phyloP scores from a whole-genome alignment of 1,284 basidiomycete species.

The Phlebopus sp. region DNA sequence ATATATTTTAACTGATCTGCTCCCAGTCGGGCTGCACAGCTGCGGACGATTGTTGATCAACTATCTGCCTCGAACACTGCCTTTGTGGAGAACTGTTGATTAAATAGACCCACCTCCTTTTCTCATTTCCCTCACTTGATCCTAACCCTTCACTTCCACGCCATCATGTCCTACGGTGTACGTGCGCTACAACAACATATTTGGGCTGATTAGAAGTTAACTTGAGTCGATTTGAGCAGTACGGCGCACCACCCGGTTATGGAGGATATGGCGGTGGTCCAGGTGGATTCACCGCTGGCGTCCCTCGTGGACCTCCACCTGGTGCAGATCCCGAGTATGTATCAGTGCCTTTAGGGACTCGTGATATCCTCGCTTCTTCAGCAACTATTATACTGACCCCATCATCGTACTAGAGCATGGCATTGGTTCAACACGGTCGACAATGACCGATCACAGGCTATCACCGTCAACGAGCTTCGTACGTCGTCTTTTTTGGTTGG shows the following conservation, averaged over 20 bases:
- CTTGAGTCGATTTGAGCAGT: slow-evolving; percentile 9
- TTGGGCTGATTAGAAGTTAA: not conserved
- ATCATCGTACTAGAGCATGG: slow-evolving; percentile 53
- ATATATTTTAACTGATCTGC: slow-evolving; percentile 14
- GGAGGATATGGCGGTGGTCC: slow-evolving; percentile 24
- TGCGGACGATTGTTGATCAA: too few species aligned
- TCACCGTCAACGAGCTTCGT: slow-evolving; percentile 67
- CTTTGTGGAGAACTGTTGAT: too few species aligned
- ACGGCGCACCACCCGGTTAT: slow-evolving; percentile 27
- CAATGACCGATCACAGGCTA: slow-evolving; percentile 62
- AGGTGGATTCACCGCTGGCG: slow-evolving; percentile 42
- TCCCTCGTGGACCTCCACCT: slow-evolving; percentile 47
- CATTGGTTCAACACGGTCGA: slow-evolving; percentile 73
- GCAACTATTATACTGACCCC: too few species aligned
- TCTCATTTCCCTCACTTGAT: not conserved
- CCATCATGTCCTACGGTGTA: slow-evolving; percentile 5
- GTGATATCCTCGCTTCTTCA: too few species aligned
- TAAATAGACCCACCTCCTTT: not conserved
- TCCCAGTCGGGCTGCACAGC: too few species aligned
- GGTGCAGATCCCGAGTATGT: slow-evolving; percentile 71
- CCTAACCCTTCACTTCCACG: too few species aligned
- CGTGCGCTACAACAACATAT: not conserved
- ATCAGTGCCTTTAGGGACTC: not conserved
- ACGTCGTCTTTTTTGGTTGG: slow-evolving; percentile 25
- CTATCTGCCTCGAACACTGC: too few species aligned